phyloP scores from a whole-genome alignment of 441 rosid species.

The Adansonia grandidieri region DNA sequence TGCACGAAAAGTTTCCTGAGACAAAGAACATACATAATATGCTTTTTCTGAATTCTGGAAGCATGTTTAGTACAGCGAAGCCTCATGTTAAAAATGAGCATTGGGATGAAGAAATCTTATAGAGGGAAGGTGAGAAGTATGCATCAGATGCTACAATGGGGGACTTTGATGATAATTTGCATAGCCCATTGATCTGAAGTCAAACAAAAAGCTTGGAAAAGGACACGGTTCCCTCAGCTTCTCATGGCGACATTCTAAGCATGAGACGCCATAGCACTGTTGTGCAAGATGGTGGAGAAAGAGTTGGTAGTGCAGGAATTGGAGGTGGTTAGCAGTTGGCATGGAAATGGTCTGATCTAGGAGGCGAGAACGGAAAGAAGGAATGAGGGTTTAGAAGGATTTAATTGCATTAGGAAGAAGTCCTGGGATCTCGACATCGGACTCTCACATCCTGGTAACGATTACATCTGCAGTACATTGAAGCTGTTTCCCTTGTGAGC shows the following conservation, averaged over 20 bases:
- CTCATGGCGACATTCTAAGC: conserved; percentile 56
- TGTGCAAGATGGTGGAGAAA: conserved; percentile 49
- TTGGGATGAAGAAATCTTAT: conserved; percentile 69
- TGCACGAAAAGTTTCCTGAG: conserved; percentile 66
- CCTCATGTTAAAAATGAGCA: conserved; percentile 49
- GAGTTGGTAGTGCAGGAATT: conserved; percentile 54
- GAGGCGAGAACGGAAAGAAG: conserved; percentile 55
- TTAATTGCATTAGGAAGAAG: conserved; percentile 62
- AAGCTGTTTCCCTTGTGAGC: conserved; percentile 70
- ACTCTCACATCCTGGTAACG: conserved; percentile 61
- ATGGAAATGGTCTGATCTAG: conserved; percentile 57
- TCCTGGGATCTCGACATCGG: conserved; percentile 57
- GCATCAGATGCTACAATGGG: conserved; percentile 50
- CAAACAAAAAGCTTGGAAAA: conserved; percentile 73
- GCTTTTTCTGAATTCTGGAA: conserved; percentile 66
- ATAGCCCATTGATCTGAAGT: conserved; percentile 64
- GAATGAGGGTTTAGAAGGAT: conserved; percentile 66
- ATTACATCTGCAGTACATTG: conserved; percentile 42
- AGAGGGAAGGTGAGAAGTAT: conserved; percentile 56
- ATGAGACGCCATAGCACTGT: conserved; percentile 67
- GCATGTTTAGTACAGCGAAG: conserved; percentile 71
- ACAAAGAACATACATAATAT: conserved; percentile 54
- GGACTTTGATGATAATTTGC: conserved; percentile 62
- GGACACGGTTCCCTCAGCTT: conserved; percentile 53
- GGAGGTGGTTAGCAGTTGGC: conserved; percentile 85